Percentiles rank a stretch among this genome's conserved stretches.
Evolutionary conservation across 2,329 filamentous ascomycete genomes (phyloP).

Genomic region (Byssoonygena ceratinophila): DNA sequence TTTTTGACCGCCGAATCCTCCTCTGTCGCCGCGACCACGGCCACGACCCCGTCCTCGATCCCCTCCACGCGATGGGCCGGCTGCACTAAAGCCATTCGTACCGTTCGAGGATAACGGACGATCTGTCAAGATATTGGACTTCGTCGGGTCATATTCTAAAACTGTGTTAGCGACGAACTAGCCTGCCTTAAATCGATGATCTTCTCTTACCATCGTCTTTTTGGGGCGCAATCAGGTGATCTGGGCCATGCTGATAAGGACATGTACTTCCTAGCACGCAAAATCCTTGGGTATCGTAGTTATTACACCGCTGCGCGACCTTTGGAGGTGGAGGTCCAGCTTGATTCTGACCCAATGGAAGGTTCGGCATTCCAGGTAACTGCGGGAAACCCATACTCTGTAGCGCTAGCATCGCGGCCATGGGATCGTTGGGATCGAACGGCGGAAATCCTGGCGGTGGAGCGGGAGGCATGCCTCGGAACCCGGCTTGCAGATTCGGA

Average conservation of each 20-base stretch:
- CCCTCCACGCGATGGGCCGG: conserved; percentile 2
- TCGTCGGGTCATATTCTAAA: conserved; percentile 46
- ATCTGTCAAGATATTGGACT: conserved; percentile 36
- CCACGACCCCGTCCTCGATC: conserved; percentile 22
- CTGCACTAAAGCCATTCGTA: conserved; percentile 18
- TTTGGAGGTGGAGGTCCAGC: conserved; percentile 26
- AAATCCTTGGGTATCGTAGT: conserved; percentile 51
- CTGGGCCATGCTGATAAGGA: conserved; percentile 46
- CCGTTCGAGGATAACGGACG: conserved; percentile 15
- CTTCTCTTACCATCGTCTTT: conserved; percentile 29
- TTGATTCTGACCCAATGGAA: conserved; percentile 19
- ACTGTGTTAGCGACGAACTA: neutral
- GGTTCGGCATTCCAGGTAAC: conserved; percentile 37
- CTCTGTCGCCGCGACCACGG: conserved; percentile 35
- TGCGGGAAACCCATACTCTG: conserved; percentile 44
- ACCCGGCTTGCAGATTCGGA: conserved; percentile 23
- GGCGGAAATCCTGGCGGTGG: conserved; percentile 39
- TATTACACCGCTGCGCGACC: conserved; percentile 40
- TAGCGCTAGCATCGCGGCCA: conserved; percentile 45
- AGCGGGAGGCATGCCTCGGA: conserved; percentile 33
- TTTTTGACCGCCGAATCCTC: conserved; percentile 31
- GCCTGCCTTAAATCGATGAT: neutral
- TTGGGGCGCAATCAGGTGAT: conserved; percentile 33
- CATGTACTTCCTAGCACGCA: conserved; percentile 48
- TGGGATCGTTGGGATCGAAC: conserved; percentile 47